These are phyloP conservation scores for Edaphochlamys debaryana DNA, from an alignment of 139 green algal genomes.

Conservation along the genomic window DNA sequence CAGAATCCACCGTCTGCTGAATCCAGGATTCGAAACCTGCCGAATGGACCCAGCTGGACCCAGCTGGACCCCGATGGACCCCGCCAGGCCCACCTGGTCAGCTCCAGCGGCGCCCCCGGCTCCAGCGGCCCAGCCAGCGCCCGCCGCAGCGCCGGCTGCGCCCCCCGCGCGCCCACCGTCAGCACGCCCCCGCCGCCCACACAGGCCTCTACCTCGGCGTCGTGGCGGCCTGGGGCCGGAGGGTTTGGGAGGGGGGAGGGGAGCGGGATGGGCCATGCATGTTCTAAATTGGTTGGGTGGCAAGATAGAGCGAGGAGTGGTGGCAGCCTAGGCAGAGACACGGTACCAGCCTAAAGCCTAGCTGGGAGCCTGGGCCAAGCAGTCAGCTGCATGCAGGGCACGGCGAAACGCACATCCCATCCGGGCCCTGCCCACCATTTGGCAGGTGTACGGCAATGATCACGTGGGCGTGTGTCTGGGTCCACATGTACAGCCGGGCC, in stretches of 20 bases:
- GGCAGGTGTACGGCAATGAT: constrained; percentile 76
- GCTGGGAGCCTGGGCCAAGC: too few relatives aligned
- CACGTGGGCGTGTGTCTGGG: constrained; percentile 67
- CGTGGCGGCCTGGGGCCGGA: not conserved
- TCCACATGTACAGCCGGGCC: constrained; percentile 83
- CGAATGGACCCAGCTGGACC: too few relatives aligned
- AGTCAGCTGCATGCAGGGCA: too few relatives aligned
- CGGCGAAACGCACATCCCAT: too few relatives aligned
- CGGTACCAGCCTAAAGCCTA: too few relatives aligned
- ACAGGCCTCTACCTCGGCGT: constrained; percentile 2
- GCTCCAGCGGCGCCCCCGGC: not conserved
- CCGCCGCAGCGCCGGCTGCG: not conserved
- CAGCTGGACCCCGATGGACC: not conserved
- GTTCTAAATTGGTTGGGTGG: too few relatives aligned
- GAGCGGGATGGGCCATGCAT: too few relatives aligned
- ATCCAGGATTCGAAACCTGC: too few relatives aligned
- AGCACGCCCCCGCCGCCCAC: not conserved
- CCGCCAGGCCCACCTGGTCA: constrained; percentile 9
- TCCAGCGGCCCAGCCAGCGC: constrained; percentile 9
- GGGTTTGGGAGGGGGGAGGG: not conserved
- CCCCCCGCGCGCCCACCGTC: not conserved
- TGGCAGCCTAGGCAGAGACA: too few relatives aligned
- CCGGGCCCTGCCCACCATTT: constrained; percentile 61
- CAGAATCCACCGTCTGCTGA: too few relatives aligned
- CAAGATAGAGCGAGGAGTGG: too few relatives aligned